Conservation (phyloP, 257 asterid genomes). For the Nicotiana sylvestris region DNA sequence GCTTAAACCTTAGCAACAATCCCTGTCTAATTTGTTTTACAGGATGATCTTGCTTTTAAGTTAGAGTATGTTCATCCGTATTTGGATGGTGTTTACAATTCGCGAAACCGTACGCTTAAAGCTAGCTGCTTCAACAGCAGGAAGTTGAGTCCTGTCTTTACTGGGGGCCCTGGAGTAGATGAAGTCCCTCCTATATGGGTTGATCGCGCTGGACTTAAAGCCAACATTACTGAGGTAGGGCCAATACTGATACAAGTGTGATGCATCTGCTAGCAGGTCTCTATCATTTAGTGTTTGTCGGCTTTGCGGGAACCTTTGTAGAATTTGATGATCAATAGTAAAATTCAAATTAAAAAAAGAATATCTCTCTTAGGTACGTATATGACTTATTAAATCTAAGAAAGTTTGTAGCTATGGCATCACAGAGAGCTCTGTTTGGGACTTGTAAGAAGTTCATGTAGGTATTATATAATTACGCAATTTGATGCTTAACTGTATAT, state of each 20-base stretch:
- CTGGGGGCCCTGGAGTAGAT: conserved; percentile 97
- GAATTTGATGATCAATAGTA: neutral
- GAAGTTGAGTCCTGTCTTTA: conserved; percentile 94
- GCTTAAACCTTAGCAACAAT: neutral
- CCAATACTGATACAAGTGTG: neutral
- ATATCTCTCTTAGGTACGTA: neutral
- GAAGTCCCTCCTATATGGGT: conserved; percentile 99
- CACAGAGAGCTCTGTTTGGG: neutral
- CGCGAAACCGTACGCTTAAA: conserved; percentile 88
- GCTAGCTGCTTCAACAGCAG: conserved; percentile 94
- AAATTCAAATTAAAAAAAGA: neutral
- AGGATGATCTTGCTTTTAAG: conserved; percentile 98
- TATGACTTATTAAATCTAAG: neutral
- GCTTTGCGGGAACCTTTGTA: neutral
- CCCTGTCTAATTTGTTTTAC: conserved; percentile 11
- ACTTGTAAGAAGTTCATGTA: neutral
- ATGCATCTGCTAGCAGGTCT: neutral
- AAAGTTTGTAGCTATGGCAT: neutral
- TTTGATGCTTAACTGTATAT: neutral
- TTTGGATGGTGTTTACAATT: conserved; percentile 79
- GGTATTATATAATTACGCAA: neutral
- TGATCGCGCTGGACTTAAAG: conserved; percentile 90
- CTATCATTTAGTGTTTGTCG: neutral
- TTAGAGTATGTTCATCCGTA: conserved; percentile 94
- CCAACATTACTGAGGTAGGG: conserved; percentile 83